phyloP scores from a whole-genome alignment of 2,329 filamentous ascomycete genomes.

The Teratosphaeria destructans region DNA sequence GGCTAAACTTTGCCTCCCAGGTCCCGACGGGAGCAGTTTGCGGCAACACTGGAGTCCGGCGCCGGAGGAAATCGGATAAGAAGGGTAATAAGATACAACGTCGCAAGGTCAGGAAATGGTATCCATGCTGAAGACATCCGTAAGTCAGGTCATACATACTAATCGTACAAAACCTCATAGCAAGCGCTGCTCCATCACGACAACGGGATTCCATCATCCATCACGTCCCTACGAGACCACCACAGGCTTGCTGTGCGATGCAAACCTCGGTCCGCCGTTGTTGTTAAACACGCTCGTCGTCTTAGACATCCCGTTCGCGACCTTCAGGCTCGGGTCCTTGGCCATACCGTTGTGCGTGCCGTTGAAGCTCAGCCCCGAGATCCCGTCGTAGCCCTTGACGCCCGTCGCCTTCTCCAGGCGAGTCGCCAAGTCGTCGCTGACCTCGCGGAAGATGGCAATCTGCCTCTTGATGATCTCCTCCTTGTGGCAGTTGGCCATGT shows the following conservation, averaged over 20 bases:
- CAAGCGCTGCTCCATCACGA: background rate
- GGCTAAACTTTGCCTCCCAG: too few species aligned
- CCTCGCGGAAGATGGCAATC: conserved; percentile 56
- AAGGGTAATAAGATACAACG: too few species aligned
- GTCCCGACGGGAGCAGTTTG: too few species aligned
- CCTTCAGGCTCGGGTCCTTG: conserved; percentile 34
- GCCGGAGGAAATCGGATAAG: too few species aligned
- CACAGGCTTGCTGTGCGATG: conserved; percentile 26
- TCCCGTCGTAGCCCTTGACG: conserved; percentile 50
- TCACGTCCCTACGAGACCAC: background rate
- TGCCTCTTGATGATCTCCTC: conserved; percentile 54
- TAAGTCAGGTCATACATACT: background rate
- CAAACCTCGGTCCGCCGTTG: conserved; percentile 40
- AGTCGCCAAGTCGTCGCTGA: conserved; percentile 47
- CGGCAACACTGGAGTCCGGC: too few species aligned
- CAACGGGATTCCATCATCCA: background rate
- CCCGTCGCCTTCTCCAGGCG: conserved; percentile 54
- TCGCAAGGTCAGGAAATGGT: too few species aligned
- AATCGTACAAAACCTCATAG: background rate
- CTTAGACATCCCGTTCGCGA: conserved; percentile 42
- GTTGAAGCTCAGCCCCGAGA: conserved; percentile 46
- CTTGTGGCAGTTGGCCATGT: conserved; percentile 49
- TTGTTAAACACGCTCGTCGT: conserved; percentile 18
- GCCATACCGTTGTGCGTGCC: conserved; percentile 53
- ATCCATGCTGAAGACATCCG: too few species aligned